phyloP scores from a whole-genome alignment of 805 yeast species.

The Hanseniaspora hatyaiensis region DNA sequence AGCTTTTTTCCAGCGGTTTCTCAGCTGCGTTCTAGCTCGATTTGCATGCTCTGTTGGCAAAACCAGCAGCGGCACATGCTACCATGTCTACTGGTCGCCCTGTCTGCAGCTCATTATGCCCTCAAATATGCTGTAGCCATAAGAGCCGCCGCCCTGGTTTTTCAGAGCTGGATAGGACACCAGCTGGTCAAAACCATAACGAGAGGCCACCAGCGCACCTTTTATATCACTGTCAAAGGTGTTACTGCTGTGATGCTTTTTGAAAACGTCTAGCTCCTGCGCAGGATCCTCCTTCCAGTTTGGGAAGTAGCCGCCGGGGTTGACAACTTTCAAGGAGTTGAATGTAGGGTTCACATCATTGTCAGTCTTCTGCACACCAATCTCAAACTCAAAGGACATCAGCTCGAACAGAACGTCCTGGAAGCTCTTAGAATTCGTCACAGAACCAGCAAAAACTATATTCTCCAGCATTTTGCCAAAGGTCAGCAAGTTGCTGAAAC shows the following conservation, averaged over 20 bases:
- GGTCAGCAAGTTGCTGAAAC: not conserved
- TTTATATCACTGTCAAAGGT: slow-evolving; percentile 15
- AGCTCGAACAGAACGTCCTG: slow-evolving; percentile 4
- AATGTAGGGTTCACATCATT: slow-evolving; percentile 4
- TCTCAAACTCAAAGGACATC: slow-evolving; percentile 1
- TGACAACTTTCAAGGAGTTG: not conserved
- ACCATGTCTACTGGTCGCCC: not conserved
- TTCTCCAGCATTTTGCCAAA: slow-evolving; percentile 12
- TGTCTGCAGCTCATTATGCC: slow-evolving; percentile 5
- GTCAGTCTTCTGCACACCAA: not conserved
- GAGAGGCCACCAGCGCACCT: slow-evolving; percentile 12
- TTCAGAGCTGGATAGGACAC: not conserved
- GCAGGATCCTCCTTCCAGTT: slow-evolving; percentile 12
- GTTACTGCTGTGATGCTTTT: slow-evolving; percentile 1
- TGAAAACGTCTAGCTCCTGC: slow-evolving; percentile 3
- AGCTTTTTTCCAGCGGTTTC: too few relatives aligned
- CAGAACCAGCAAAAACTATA: slow-evolving; percentile 4
- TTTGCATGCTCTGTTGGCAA: too few relatives aligned
- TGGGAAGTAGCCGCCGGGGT: slow-evolving; percentile 8
- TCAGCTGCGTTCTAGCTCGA: too few relatives aligned
- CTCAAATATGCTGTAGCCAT: slow-evolving; percentile 1
- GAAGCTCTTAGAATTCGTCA: slow-evolving; percentile 7
- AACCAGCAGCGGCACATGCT: too few relatives aligned
- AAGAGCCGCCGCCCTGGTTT: not conserved
- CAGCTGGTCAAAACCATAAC: slow-evolving; percentile 12